Evolutionary conservation across 148 eudicot genomes (phyloP), one percentile per base, ranked within the genome.

Genomic region (Salicornia ramosissima): DNA sequence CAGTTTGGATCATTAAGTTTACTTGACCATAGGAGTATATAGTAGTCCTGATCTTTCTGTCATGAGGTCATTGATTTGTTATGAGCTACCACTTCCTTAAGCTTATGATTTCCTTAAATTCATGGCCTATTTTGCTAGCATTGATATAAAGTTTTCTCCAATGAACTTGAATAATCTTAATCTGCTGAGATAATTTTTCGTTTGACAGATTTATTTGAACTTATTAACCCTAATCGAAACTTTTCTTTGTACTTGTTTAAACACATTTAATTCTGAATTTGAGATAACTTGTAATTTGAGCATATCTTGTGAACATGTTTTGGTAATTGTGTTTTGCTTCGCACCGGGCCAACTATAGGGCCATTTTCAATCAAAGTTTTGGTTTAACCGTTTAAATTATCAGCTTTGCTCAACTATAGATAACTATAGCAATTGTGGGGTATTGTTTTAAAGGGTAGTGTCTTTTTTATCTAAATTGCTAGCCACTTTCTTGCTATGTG

Each of bases 21-120:
- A 30, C 30, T 21, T 29, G 43, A 11, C 2, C 31, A 51, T 51
- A 16, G 53, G 19, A 49, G 53, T 49, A 49, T 26, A n/a, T 52
- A 63, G 40, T 62, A 21, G 22, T 60, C 14, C 14, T 19, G 65
- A 60, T 60, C 45, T 60, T 60, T 60, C 45, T 60, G 15, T 60
- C 65, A 10, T 18, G 64, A 59, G 1, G 13, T 33, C 26, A 34
- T 33, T 34, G 45, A 33, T 60, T 15, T 34, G 65, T 18, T 18
- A 15, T 33, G 65, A 60, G 13, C 42, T 30, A 33, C 25, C 15
- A 13, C 21, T 29, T 60, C 19, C 6, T 14, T 56, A 56, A 28
- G 33, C 34, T 56, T 26, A 28, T 30, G 64, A 0, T 5, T 30
- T 0, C 2, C 5, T 9, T 22, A 25, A 31, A 31, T 30, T 31